A percentile compares a stretch with the other conserved stretches of the same genome.
phyloP scores from a whole-genome alignment of 225 moss, liverwort and hornwort species.

The Physcomitrellopsis africana region DNA sequence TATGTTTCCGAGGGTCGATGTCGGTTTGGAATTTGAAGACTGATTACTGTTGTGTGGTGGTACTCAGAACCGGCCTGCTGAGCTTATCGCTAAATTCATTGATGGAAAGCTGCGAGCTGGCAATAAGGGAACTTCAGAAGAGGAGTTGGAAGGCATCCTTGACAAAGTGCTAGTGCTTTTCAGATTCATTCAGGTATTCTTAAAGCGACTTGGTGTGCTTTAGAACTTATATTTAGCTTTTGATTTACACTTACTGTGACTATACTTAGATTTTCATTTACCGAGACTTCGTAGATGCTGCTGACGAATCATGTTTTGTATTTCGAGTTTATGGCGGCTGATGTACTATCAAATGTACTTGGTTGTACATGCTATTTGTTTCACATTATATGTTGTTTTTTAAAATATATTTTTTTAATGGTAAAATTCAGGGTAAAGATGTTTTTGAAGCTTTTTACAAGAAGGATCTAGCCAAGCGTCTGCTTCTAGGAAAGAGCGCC shows the following conservation, averaged over 20 bases:
- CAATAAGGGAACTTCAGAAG: slow-evolving; percentile 98
- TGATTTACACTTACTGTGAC: no score
- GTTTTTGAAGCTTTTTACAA: slow-evolving; percentile 99
- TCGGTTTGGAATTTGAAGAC: slow-evolving; percentile 1
- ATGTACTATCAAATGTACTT: no score
- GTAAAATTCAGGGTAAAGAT: slow-evolving; percentile 82
- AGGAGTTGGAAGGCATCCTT: slow-evolving; percentile 95
- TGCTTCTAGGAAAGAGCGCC: slow-evolving; percentile 98
- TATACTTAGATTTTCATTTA: background rate
- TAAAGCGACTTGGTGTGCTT: background rate
- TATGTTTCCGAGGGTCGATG: background rate
- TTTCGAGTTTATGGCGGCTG: background rate
- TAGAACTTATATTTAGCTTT: background rate
- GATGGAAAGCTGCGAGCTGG: slow-evolving; percentile 99
- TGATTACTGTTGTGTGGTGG: slow-evolving; percentile 33
- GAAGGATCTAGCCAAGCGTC: slow-evolving; percentile 93
- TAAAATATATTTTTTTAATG: slow-evolving; percentile 23
- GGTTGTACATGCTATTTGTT: slow-evolving; percentile 1
- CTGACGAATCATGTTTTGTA: background rate
- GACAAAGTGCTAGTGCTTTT: slow-evolving; percentile 99
- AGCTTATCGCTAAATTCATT: slow-evolving; percentile 96
- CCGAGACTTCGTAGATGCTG: background rate
- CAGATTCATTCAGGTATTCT: slow-evolving; percentile 91
- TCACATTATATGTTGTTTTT: slow-evolving; percentile 21
- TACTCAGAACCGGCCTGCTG: slow-evolving; percentile 94